Conservation (phyloP, 148 eudicot genomes). For the Rhododendron vialii region DNA sequence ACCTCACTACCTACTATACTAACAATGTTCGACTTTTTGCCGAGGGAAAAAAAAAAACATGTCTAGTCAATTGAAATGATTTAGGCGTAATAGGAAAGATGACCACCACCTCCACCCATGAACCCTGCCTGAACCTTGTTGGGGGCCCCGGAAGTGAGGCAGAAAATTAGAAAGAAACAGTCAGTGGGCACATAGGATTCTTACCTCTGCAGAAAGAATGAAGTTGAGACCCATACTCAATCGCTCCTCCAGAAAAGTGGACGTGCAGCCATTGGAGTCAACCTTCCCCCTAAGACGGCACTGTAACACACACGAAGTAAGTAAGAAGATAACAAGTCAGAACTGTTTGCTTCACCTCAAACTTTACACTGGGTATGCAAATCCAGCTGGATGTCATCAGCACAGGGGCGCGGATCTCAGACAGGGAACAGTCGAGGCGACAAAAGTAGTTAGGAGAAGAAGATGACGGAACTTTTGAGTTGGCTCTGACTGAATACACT, state of each 20-base stretch:
- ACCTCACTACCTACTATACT: not conserved
- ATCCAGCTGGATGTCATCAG: not conserved
- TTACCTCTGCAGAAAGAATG: slow-evolving; percentile 90
- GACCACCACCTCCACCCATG: not conserved
- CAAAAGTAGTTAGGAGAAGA: not conserved
- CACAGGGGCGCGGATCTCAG: not conserved
- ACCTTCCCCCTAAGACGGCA: slow-evolving; percentile 90
- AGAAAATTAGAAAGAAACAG: not conserved
- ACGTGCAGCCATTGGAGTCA: slow-evolving; percentile 78
- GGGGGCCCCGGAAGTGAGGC: not conserved
- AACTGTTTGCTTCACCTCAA: not conserved
- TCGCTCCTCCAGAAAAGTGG: slow-evolving; percentile 84
- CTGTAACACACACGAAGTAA: slow-evolving; percentile 29
- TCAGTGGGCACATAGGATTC: not conserved
- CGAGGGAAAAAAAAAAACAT: not conserved
- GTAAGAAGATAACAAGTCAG: not conserved
- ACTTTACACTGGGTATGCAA: not conserved
- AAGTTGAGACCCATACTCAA: slow-evolving; percentile 81
- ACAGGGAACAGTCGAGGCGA: not conserved
- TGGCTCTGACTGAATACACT: not conserved
- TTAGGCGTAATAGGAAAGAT: not conserved
- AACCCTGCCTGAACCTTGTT: not conserved
- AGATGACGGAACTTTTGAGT: not conserved
- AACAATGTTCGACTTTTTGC: not conserved
- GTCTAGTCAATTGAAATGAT: not conserved